Base-by-base conservation (phyloP, 2,329 filamentous ascomycete genomes). In the Pseudogymnoascus sp. region DNA sequence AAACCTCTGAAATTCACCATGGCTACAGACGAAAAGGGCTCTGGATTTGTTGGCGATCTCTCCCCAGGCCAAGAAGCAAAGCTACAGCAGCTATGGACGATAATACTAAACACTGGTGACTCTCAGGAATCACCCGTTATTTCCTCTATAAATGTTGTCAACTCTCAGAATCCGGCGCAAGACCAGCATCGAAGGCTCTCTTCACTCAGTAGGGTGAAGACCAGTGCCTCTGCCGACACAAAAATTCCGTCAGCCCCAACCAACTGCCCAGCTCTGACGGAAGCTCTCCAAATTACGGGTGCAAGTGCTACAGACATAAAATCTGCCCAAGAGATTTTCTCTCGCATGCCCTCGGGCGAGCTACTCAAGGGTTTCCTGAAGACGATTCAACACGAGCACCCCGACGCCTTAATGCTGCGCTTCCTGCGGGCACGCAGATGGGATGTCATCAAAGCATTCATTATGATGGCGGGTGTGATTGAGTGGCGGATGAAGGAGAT, bases 361-460 rank as follows among this genome's bases (percentile, higher is more conserved):
- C 58, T 65, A 26, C 58, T 47, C 72, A 75, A 66, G 66, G 41
- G 54, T 66, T 66, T 67, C 60, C 69, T 41, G 72, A 69, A 64
- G 29, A 50, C 67, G 8, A 61, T 69, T 50, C 70, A 67, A 54
- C 65, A 67, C 60, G 70, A 77, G 33, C 68, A 77, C 59, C 75
- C 76, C 0, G 75, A 77, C 60, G 71, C 73, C 0, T 62, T 73
- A 1, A 66, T 73, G 0, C 68, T 78, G n/a, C 75, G 76, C 3
- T 77, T 76, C 62, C 71, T 75, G 21, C 69, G 75, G 33, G 74
- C 74, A 8, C 72, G 74, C 58, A 74, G 76, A 64, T 77, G 76
- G 71, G 70, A 78, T 63, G 70, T 77, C 4, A 66, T 70, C 0
- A 74, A 74, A 54, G 74, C 74, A 0, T 68, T 76, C 15, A 68